A percentile compares a stretch with the other conserved stretches of the same genome.
Conservation (phyloP, 108 stramenopile species). For the Skeletonema costatum region DNA sequence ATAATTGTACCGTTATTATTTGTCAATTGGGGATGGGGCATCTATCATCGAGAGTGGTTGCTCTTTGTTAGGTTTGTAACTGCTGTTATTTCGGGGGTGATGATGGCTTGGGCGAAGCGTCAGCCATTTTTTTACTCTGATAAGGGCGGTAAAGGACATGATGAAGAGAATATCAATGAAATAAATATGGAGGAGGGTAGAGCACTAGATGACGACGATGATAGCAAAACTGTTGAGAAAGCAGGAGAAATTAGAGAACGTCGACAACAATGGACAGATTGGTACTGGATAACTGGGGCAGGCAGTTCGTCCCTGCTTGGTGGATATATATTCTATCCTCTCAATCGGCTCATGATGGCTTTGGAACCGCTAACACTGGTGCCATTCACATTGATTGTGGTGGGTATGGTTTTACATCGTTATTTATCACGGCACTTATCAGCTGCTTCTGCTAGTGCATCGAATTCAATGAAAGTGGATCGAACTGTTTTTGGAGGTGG, state of each 20-base stretch:
- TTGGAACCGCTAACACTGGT: conserved; percentile 7
- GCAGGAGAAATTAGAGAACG: background rate
- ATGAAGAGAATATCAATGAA: background rate
- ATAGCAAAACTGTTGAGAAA: background rate
- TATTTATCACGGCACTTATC: background rate
- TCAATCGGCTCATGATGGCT: conserved; percentile 9
- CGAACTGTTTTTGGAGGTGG: background rate
- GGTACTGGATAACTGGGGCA: conserved; percentile 22
- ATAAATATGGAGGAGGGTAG: conserved; percentile 22
- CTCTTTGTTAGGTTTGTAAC: conserved; percentile 24
- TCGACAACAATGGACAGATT: conserved; percentile 17
- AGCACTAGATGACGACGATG: background rate
- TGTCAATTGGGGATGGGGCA: conserved; percentile 28
- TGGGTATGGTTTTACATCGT: background rate
- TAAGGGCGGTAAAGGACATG: background rate
- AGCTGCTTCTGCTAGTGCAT: background rate
- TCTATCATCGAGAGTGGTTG: conserved; percentile 12
- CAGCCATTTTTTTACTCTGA: background rate
- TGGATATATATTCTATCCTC: conserved; percentile 21
- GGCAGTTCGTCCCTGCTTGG: conserved; percentile 12
- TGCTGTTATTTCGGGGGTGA: conserved; percentile 13
- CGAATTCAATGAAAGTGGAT: background rate
- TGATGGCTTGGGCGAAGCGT: conserved; percentile 13
- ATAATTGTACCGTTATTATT: conserved; percentile 9
- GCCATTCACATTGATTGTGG: background rate